phyloP scores from a whole-genome alignment of 2,329 filamentous ascomycete genomes.

The Cercospora sesami region DNA sequence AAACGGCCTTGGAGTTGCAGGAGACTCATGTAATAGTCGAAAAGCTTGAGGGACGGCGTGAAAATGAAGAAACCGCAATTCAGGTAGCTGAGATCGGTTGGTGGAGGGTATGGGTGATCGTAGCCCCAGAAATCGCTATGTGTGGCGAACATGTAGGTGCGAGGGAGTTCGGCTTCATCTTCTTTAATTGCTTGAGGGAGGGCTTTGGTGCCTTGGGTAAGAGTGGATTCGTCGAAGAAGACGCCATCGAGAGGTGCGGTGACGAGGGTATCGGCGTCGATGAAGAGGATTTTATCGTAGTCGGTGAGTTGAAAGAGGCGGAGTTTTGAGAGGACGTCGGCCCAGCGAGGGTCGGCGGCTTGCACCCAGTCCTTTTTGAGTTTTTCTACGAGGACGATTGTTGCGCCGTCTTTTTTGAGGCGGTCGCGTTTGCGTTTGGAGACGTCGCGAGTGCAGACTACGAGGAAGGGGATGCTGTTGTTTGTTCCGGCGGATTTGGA shows the following conservation, averaged over 20 bases:
- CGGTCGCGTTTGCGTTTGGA: slow-evolving; percentile 39
- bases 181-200: slow-evolving; percentile 28
- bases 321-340: slow-evolving; percentile 42
- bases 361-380: slow-evolving; percentile 39
- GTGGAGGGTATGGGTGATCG: slow-evolving; percentile 38
- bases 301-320: slow-evolving; percentile 39
- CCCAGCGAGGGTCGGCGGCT: slow-evolving; percentile 34
- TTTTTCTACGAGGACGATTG: slow-evolving; percentile 38
- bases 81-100: slow-evolving; percentile 34
- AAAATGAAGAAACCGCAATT: slow-evolving; percentile 45
- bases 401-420: slow-evolving; percentile 41
- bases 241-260: slow-evolving; percentile 34
- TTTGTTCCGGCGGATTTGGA: slow-evolving; percentile 40
- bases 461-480: slow-evolving; percentile 41
- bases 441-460: slow-evolving; percentile 41
- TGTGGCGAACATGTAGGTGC: slow-evolving; percentile 44
- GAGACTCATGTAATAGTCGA: slow-evolving; percentile 42
- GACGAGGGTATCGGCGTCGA: slow-evolving; percentile 40
- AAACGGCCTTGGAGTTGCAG: slow-evolving; percentile 39
- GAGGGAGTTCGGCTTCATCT: slow-evolving; percentile 42
- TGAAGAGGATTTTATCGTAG: slow-evolving; percentile 41
- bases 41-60: slow-evolving; percentile 37
- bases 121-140: slow-evolving; percentile 38
- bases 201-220: slow-evolving; percentile 34
- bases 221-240: slow-evolving; percentile 42